Percentiles rank a stretch among this genome's conserved stretches.
Evolutionary conservation across 2,329 filamentous ascomycete genomes (phyloP).

Genomic region (Fusarium humuli): DNA sequence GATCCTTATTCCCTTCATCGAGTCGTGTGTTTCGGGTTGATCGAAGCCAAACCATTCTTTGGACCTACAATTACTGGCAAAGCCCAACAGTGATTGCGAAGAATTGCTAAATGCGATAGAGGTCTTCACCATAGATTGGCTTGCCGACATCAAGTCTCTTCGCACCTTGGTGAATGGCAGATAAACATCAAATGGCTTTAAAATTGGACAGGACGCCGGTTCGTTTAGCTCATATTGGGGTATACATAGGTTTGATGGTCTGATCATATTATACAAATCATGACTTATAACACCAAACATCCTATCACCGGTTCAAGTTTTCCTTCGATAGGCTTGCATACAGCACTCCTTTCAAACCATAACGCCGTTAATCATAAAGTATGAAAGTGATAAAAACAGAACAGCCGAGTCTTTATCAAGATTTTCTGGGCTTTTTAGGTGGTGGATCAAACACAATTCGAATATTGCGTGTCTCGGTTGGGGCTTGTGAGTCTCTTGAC

Average conservation of each 20-base stretch:
- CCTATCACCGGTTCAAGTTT: background rate
- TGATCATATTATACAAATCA: background rate
- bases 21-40: background rate
- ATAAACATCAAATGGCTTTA: background rate
- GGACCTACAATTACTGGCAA: background rate
- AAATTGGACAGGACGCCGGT: background rate
- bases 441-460: conserved; percentile 56
- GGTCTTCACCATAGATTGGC: background rate
- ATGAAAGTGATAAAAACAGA: background rate
- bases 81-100: background rate
- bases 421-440: conserved; percentile 44
- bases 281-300: background rate
- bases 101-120: background rate
- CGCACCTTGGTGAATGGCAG: background rate
- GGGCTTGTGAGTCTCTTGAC: conserved; percentile 47
- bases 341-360: background rate
- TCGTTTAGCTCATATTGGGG: background rate
- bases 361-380: conserved; percentile 21
- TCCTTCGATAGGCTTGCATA: background rate
- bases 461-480: conserved; percentile 52
- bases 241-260: background rate
- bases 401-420: background rate
- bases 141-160: background rate
- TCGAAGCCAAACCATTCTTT: background rate
- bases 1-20: background rate